Evolutionary conservation across 768 basidiomycete species (phyloP), one percentile per base, ranked within the genome.

Genomic region (Leccinum uliginosum): DNA sequence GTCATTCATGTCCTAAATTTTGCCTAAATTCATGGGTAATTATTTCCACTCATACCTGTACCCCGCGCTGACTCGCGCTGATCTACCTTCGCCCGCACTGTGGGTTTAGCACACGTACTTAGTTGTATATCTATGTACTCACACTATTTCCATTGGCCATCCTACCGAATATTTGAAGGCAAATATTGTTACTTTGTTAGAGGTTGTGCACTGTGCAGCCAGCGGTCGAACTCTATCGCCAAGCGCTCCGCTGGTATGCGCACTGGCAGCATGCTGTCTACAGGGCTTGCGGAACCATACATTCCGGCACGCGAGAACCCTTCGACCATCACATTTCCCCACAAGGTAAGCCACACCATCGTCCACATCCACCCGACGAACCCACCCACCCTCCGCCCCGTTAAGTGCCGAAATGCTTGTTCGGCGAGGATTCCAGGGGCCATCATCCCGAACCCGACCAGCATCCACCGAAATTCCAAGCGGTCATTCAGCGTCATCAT

Each of bases 361-460:
- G 69, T 69, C 77, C 76, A 79, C 9, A 67, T 15, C 64, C 72
- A 67, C 17, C 76, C 75, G 8, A 30, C 17, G 32, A 57, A 52
- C 3, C 75, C 77, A 19, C 62, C 58, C 3, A 74, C 70, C 23
- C 54, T 64, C 54, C 60, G 55, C 5, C 73, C 69, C 0, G 66
- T 73, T 17, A 61, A 19, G 19, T 23, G 29, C 35, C 55, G 46
- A 45, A 61, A 73, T n/a, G 3, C 57, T 12, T 47, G 66, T 65
- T 87, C 85, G 17, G 79, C 53, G 2, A 82, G 52, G 14, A 82
- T 63, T 2, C 82, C 84, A 0, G 80, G 57, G 10, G 76, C 84
- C 72, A 79, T 83, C 66, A 82, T 69, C 30, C 84, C 59, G 63
- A 86, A 88, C 57, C 80, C 82, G 1, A 78, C 75, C 0, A 72